Evolutionary conservation across 2,329 filamentous ascomycete genomes (phyloP), one percentile per base, ranked within the genome.

Genomic region (Lecanicillium sp.): DNA sequence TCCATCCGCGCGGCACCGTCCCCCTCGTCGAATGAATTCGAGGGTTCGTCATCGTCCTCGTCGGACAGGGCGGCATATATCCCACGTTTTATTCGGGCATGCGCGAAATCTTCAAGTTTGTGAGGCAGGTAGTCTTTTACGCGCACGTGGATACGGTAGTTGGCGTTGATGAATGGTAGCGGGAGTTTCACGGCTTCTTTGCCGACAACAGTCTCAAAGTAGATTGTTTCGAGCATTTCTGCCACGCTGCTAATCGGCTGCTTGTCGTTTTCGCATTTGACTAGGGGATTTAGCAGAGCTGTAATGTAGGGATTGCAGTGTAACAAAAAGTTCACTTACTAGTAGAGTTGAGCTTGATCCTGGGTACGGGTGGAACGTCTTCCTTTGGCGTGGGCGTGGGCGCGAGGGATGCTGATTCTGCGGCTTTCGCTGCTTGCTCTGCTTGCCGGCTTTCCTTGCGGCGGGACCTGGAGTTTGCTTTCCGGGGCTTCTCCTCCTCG

Each of bases 111-210:
- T 53, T 82, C 77, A 1, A 96, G 67, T 1, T 73, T 72, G 2
- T 73, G 66, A 0, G 91, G 91, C 50, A 76, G 79, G 62, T 87
- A 96, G 66, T 95, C 87, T 29, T 95, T 76, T 2, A 95, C 83
- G n/a, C 87, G 83, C 29, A 87, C 83, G 27, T 76, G 73, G 19
- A 80, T 71, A 39, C 81, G 79, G 61, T 90, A 90, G 35, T 81
- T 86, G 49, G 76, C 69, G 58, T 90, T 89, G 49, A 82, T 73
- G 58, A 95, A 95, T 0, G 90, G 87, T 0, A 90, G 56, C n/a
- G 56, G 54, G 1, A 78, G 32, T 4, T 55, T 60, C 2, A 66
- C 56, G 14, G 58, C 46, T 38, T 67, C 48, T 14, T 59, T 66
- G 7, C 73, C 65, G 2, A 75, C 66, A 24, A 65, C 66, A 15